Evolutionary conservation across 345 rosid species (phyloP), one percentile per base, ranked within the genome.

Genomic region (Gossypium sturtianum): DNA sequence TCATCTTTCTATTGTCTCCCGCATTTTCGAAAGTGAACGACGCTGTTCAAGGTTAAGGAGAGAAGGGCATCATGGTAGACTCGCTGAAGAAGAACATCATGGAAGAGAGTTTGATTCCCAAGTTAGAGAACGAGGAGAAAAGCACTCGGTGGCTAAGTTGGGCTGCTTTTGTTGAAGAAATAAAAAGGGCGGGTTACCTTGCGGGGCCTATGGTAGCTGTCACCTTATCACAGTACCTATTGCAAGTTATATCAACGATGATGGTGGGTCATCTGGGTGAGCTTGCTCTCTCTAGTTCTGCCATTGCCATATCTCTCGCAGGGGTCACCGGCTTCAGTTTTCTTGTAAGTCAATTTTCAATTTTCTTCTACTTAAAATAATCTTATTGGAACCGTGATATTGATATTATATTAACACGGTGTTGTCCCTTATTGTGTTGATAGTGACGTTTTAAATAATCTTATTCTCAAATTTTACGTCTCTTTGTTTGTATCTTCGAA

Each of bases 321-420:
- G 16, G 34, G 9, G 86, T 78, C 75, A 78, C 80, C 20, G 86
- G 86, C 34, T 77, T 75, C 64, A 78, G 82, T 57, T 3, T 80
- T 71, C 75, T 83, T 12, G 86, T 83, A 75, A 73, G 75, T 72
- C 48, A 2, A 17, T 13, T 41, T 53, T 4, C 17, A 17, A 4
- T 67, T 67, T 25, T 34, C 64, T 59, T 59, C 64, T 53, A 52
- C 7, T 52, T 52, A 10, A 34, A 34, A 34, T 5, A 5, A 34
- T 1, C 41, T 34, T 34, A 1, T 34, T 5, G 7, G 41, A 34
- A 34, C 41, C 7, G 1, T 34, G 41, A 34, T 34, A 34, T 34
- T 34, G 41, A 5, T 47, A 12, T 47, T 47, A 47, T 47, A 9
- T 47, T 47, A 47, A 2, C 3, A 47, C 13, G 51, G 3, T 47